Conservation (phyloP, 78 protist species). For the Guillardia theta region DNA sequence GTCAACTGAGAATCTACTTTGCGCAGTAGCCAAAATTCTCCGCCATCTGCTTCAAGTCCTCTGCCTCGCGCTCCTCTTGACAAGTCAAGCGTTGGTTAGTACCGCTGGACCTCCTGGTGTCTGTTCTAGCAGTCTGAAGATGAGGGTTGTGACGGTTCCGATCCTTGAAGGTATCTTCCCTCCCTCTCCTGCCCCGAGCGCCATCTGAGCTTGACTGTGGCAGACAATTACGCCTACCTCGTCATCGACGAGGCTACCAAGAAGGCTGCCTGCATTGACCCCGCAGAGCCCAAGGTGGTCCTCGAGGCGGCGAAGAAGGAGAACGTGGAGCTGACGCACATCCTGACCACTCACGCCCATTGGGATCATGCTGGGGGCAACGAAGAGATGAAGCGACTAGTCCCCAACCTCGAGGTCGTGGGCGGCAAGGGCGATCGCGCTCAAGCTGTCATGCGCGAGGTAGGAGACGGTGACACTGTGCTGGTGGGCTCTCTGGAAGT, state of each 20-base stretch:
- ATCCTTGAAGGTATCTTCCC: no score
- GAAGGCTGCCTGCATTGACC: not conserved
- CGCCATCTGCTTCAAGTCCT: no score
- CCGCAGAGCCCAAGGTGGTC: not conserved
- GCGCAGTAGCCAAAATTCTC: no score
- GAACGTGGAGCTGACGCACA: not conserved
- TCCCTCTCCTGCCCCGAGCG: no score
- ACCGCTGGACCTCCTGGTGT: no score
- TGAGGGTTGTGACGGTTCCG: not conserved
- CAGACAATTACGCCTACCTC: not conserved
- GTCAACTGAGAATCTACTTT: no score
- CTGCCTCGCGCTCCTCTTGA: no score
- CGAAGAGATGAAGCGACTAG: not conserved
- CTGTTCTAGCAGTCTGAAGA: no score
- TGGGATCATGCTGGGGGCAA: conserved; percentile 42
- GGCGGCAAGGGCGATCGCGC: conserved; percentile 16
- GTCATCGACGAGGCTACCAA: not conserved
- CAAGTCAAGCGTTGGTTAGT: no score
- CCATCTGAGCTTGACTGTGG: no score
- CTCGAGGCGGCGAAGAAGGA: not conserved
- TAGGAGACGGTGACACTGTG: not conserved
- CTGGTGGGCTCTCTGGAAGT: not conserved
- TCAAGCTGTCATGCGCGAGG: not conserved
- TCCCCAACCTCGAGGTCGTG: not conserved
- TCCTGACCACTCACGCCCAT: not conserved